Evolutionary conservation across 1,284 basidiomycete species (phyloP).

Genomic region (Trametes pubescens): DNA sequence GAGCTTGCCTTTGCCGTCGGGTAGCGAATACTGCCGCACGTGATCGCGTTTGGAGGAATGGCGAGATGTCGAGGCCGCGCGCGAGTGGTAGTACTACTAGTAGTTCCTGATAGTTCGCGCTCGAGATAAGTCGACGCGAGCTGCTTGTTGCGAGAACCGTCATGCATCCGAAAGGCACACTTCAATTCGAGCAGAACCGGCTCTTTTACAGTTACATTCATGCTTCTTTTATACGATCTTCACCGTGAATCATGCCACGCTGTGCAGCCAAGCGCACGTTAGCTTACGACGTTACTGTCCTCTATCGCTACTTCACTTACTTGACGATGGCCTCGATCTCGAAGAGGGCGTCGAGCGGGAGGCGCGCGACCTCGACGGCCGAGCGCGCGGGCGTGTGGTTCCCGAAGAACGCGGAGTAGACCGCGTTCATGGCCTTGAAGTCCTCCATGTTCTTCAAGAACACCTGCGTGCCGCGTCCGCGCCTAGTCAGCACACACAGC

Average conservation of each 20-base stretch:
- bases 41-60: not conserved
- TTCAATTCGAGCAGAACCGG: no score
- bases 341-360: slow-evolving; percentile 84
- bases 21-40: not conserved
- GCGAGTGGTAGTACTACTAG: no score
- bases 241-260: not conserved
- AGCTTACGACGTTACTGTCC: not conserved
- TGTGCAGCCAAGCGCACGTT: not conserved
- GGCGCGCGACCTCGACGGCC: slow-evolving; percentile 83
- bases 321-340: slow-evolving; percentile 91
- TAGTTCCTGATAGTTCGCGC: no score
- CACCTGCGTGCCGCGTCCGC: slow-evolving; percentile 57
- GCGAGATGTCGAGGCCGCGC: not conserved
- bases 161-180: not conserved
- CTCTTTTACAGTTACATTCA: no score
- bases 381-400: slow-evolving; percentile 93
- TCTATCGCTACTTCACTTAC: slow-evolving; percentile 26
- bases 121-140: no score
- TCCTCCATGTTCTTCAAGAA: slow-evolving; percentile 95
- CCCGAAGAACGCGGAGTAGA: slow-evolving; percentile 87
- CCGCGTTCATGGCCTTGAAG: slow-evolving; percentile 84
- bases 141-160: no score
- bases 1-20: not conserved
- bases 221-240: no score
- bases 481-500: not conserved